These are phyloP conservation scores for Malassezia caprae DNA, from an alignment of 1,284 basidiomycete genomes.

Conservation along the genomic window DNA sequence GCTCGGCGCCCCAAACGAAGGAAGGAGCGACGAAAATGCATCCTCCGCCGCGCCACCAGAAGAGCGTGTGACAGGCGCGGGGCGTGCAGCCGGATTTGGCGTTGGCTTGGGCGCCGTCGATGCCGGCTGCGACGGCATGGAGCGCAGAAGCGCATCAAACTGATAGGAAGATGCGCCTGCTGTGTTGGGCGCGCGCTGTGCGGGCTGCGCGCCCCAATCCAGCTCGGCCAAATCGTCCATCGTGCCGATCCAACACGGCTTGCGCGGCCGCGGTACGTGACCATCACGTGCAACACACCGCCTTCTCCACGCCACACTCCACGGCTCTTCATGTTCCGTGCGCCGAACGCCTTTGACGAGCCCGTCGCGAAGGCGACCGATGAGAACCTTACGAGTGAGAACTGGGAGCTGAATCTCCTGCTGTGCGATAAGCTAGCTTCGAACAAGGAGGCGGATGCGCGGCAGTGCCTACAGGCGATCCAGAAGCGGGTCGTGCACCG, in stretches of 20 bases:
- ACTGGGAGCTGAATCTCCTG: slow-evolving; percentile 89
- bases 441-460: slow-evolving; percentile 66
- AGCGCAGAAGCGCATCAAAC: slow-evolving; percentile 28
- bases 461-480: slow-evolving; percentile 70
- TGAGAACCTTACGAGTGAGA: slow-evolving; percentile 83
- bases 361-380: slow-evolving; percentile 87
- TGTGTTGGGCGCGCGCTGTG: background rate
- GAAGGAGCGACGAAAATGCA: slow-evolving; percentile 38
- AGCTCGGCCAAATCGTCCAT: slow-evolving; percentile 47
- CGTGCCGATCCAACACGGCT: background rate
- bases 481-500: slow-evolving; percentile 85
- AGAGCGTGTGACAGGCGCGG: background rate
- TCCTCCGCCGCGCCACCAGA: slow-evolving; percentile 8
- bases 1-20: slow-evolving; percentile 1
- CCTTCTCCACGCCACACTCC: background rate
- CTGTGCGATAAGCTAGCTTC: slow-evolving; percentile 92
- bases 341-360: slow-evolving; percentile 77
- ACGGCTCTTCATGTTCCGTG: slow-evolving; percentile 31
- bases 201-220: slow-evolving; percentile 25
- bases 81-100: background rate
- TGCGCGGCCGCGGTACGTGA: background rate
- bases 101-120: background rate
- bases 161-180: slow-evolving; percentile 16
- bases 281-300: background rate
- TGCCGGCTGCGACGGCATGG: slow-evolving; percentile 16